These are phyloP conservation scores for Populus simonii DNA, from an alignment of 345 rosid genomes.

Conservation along the genomic window DNA sequence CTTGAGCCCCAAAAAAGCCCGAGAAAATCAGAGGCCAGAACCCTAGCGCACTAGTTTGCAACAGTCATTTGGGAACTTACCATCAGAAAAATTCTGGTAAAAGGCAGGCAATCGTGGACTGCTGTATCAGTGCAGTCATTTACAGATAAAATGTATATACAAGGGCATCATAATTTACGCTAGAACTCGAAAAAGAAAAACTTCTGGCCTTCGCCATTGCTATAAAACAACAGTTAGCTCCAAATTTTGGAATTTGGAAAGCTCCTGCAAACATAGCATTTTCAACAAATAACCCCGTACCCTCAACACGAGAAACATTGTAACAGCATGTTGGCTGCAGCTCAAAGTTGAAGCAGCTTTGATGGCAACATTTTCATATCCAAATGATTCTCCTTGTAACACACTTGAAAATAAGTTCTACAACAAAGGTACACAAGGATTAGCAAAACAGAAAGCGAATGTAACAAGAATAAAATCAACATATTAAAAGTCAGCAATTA, in stretches of 20 bases:
- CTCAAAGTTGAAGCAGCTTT: slow-evolving; percentile 5
- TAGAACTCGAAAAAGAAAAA: background rate
- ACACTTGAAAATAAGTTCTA: slow-evolving; percentile 21
- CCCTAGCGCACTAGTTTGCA: background rate
- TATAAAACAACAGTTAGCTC: slow-evolving; percentile 5
- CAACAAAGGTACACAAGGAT: slow-evolving; percentile 12
- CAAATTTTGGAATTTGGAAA: slow-evolving; percentile 2
- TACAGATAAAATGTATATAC: slow-evolving; percentile 16
- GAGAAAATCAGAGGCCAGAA: background rate
- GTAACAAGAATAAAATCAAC: background rate
- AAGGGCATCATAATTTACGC: slow-evolving; percentile 6
- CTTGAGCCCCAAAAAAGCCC: background rate
- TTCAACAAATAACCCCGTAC: background rate
- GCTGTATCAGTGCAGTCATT: slow-evolving; percentile 9
- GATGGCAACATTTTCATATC: slow-evolving; percentile 15
- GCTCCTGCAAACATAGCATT: slow-evolving; percentile 5
- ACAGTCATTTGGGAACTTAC: background rate
- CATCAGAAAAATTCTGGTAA: background rate
- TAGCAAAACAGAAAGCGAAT: background rate
- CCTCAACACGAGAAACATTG: background rate
- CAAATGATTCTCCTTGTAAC: slow-evolving; percentile 7
- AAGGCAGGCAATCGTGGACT: background rate
- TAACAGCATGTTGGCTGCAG: background rate
- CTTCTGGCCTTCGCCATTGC: slow-evolving; percentile 6
- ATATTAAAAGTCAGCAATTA: background rate